A percentile compares a stretch with the other conserved stretches of the same genome.
Conservation (phyloP, 345 rosid species). For the Theobroma cacao region DNA sequence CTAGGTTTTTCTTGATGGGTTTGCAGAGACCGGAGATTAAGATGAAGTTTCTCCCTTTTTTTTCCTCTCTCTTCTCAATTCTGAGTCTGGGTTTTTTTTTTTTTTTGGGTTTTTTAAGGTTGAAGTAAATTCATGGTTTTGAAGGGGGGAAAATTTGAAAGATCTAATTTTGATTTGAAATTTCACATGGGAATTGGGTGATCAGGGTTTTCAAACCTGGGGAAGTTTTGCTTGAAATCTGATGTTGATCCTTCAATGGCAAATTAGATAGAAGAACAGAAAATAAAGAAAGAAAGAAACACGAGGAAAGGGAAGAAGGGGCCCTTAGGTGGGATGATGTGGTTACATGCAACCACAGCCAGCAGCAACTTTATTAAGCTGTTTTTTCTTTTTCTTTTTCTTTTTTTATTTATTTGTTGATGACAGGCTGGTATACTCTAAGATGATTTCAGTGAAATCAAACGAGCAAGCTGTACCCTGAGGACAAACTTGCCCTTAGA, state of each 20-base stretch:
- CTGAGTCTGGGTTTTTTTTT: background rate
- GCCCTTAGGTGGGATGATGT: conserved; percentile 23
- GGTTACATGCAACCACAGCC: background rate
- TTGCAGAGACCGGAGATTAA: conserved; percentile 10
- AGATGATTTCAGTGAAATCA: background rate
- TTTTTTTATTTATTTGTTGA: too few species aligned
- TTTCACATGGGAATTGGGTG: conserved; percentile 29
- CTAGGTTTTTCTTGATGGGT: background rate
- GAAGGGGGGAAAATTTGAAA: background rate
- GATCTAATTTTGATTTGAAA: background rate
- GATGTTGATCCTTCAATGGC: conserved; percentile 24
- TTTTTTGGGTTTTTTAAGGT: background rate
- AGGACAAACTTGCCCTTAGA: background rate
- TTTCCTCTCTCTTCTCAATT: background rate
- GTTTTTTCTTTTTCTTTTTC: background rate
- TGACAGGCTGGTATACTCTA: background rate
- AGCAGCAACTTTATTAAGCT: background rate
- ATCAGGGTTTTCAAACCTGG: conserved; percentile 37
- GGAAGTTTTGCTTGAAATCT: conserved; percentile 26
- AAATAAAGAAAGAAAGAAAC: conserved; percentile 15
- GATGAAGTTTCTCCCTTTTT: background rate
- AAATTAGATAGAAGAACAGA: conserved; percentile 10
- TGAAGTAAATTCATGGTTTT: conserved; percentile 21
- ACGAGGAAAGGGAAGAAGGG: conserved; percentile 17
- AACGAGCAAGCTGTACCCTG: background rate